Percentiles rank a stretch among this genome's conserved stretches.
phyloP scores from a whole-genome alignment of 768 basidiomycete species.

The Aureoboletus auriporus region DNA sequence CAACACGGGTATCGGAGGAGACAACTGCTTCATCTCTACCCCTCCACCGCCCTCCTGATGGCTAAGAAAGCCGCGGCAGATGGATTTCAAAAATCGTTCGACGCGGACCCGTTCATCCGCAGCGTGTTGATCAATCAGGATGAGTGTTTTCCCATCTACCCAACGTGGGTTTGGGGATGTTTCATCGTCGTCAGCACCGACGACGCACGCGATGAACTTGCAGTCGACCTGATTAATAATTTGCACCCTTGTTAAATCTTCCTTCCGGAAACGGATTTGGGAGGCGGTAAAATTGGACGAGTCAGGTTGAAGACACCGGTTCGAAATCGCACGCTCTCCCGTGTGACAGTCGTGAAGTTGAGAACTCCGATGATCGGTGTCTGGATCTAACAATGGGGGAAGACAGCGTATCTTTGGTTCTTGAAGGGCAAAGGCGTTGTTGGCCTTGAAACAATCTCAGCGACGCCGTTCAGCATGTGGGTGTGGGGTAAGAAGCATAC shows the following conservation, averaged over 20 bases:
- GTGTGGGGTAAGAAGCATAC: constrained; percentile 33
- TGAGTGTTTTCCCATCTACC: constrained; percentile 37
- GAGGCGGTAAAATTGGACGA: constrained; percentile 14
- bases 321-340: constrained; percentile 6
- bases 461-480: constrained; percentile 1
- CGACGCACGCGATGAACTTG: constrained; percentile 83
- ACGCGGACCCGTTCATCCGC: constrained; percentile 96
- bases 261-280: constrained; percentile 42
- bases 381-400: constrained; percentile 10
- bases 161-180: constrained; percentile 11
- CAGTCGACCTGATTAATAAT: constrained; percentile 84
- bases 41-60: constrained; percentile 34
- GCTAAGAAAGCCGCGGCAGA: constrained; percentile 66
- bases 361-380: constrained; percentile 8
- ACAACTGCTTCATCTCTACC: constrained; percentile 41
- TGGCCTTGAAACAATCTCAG: constrained; percentile 39
- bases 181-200: constrained; percentile 28
- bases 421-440: constrained; percentile 47
- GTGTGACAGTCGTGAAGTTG: constrained; percentile 12
- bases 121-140: constrained; percentile 95
- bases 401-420: constrained; percentile 46
- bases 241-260: constrained; percentile 51
- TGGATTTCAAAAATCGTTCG: constrained; percentile 69
- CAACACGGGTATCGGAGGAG: constrained; percentile 56
- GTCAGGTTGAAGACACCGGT: constrained; percentile 8